Evolutionary conservation across 225 moss, liverwort and hornwort genomes (phyloP).

Genomic region (Sphagnum tenellum): DNA sequence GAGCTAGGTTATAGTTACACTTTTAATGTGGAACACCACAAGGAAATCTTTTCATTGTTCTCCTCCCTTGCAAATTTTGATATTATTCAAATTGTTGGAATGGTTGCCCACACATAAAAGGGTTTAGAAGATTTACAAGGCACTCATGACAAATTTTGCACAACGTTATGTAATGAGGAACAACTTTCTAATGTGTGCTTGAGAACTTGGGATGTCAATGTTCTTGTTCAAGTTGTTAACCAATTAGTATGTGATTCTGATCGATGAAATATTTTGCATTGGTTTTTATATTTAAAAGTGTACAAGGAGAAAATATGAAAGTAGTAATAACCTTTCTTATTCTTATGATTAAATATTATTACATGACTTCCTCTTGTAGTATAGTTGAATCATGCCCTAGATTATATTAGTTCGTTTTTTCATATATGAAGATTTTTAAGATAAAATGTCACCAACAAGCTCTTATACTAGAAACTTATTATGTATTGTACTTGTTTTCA

Average conservation of each 20-base stretch:
- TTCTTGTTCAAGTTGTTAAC: conserved; percentile 60
- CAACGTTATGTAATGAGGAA: conserved; percentile 63
- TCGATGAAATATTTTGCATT: too few species aligned
- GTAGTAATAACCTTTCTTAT: too few species aligned
- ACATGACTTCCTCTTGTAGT: too few species aligned
- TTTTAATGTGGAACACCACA: conserved; percentile 69
- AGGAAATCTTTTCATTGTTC: conserved; percentile 65
- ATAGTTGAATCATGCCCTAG: too few species aligned
- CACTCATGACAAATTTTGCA: conserved; percentile 59
- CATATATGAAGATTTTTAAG: too few species aligned
- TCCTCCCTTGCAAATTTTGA: conserved; percentile 53
- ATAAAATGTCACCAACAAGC: too few species aligned
- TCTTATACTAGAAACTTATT: too few species aligned
- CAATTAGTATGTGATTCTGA: conserved; percentile 48
- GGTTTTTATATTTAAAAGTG: too few species aligned
- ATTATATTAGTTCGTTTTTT: too few species aligned
- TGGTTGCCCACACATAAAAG: conserved; percentile 72
- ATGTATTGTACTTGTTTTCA: too few species aligned
- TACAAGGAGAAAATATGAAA: too few species aligned
- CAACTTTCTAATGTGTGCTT: conserved; percentile 40
- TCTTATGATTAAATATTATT: too few species aligned
- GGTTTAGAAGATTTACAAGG: conserved; percentile 78
- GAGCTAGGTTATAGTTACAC: conserved; percentile 89
- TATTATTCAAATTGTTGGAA: conserved; percentile 66
- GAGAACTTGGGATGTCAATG: conserved; percentile 75